Evolutionary conservation across 1,139 yeast species (phyloP).

Genomic region (Zygosaccharomyces pseudobailii): DNA sequence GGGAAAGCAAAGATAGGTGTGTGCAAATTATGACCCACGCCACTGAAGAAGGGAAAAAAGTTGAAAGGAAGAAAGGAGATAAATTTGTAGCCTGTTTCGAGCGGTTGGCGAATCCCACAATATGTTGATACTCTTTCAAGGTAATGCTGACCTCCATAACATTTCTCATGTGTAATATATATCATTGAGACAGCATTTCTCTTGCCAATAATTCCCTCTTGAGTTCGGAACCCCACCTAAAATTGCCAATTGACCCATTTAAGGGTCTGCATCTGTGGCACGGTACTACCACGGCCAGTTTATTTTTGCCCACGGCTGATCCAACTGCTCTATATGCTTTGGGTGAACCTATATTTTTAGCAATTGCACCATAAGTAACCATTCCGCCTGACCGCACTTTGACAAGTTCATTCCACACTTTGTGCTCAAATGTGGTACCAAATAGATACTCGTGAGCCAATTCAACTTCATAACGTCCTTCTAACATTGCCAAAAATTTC

Average conservation of each 20-base stretch:
- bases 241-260: constrained; percentile 22
- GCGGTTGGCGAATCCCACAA: constrained; percentile 58
- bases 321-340: constrained; percentile 29
- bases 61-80: constrained; percentile 78
- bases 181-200: constrained; percentile 3
- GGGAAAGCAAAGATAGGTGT: constrained; percentile 77
- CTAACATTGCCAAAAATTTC: constrained; percentile 4
- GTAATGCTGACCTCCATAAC: neutral
- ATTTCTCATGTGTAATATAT: neutral
- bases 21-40: constrained; percentile 82
- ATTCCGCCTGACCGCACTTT: constrained; percentile 19
- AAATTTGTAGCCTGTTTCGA: constrained; percentile 87
- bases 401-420: constrained; percentile 25
- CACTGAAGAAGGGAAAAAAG: constrained; percentile 98
- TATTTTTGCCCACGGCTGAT: constrained; percentile 26
- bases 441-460: constrained; percentile 20
- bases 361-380: constrained; percentile 22
- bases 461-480: neutral
- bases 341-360: constrained; percentile 18
- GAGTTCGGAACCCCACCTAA: constrained; percentile 22
- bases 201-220: constrained; percentile 18
- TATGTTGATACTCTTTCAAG: constrained; percentile 12
- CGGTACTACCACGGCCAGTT: constrained; percentile 26
- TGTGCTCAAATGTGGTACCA: constrained; percentile 28
- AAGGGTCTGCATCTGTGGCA: constrained; percentile 28